Evolutionary conservation across 768 basidiomycete genomes (phyloP), one percentile per base, ranked within the genome.

Genomic region (Tremella fuciformis): DNA sequence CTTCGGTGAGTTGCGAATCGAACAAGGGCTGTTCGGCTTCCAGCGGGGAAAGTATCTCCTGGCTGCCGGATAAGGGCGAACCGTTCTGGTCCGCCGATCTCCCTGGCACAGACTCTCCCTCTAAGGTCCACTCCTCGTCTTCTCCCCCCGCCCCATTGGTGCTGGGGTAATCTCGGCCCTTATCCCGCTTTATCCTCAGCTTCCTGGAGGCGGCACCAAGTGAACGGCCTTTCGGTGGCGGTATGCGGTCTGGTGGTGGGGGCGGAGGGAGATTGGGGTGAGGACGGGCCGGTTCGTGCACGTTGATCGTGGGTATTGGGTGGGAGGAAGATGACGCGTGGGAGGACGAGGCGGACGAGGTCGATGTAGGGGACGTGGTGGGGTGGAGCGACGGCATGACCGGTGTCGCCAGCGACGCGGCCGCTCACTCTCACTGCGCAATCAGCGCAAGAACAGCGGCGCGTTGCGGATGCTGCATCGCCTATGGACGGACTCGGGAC

Each of bases 41-140:
- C 7, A 19, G 42, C 2, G 18, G 44, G 11, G n/a, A 22, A 6
- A 37, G 18, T 6, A 13, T 21, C 11, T 60, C 47, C 42, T 39
- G 21, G 37, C 51, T 53, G 11, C 48, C 38, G 34, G 18, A 16
- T 29, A 16, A 24, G 40, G 13, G 21, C 25, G n/a, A n/a, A 3
- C 49, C 57, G 39, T 58, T 50, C 16, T 53, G 52, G 29, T 34
- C 29, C 29, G 29, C 4, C 29, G 11, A 34, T 34, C 29, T 34
- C 29, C 29, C 29, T 4, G 29, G 29, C 11, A 34, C 29, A 11
- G 29, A 34, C 29, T 34, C 29, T 24, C 67, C 67, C 42, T 69
- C 67, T 18, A 72, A 19, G 24, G 58, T 66, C 70, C 70, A 72
- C 25, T 67, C 70, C 8, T 72, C 70, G 7, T 56, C 61, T 16